Percentiles rank a stretch among this genome's conserved stretches.
Evolutionary conservation across 208 protist genomes (phyloP).

Genomic region (Tetramitus jugosus): DNA sequence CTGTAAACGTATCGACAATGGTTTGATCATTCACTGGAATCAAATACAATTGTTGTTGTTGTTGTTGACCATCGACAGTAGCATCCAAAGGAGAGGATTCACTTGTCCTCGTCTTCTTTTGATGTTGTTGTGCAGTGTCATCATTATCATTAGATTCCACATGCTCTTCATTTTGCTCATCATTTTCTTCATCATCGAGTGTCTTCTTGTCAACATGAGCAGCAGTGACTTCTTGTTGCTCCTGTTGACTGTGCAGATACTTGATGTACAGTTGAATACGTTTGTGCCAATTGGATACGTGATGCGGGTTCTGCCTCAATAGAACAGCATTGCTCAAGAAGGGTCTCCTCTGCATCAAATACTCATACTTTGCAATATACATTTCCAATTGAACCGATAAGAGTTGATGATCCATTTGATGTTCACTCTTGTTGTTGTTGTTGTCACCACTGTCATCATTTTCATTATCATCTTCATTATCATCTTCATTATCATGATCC

Average conservation of each 20-base stretch:
- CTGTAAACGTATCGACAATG: constrained; percentile 49
- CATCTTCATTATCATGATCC: too few species aligned
- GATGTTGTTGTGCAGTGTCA: background rate
- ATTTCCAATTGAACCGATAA: constrained; percentile 60
- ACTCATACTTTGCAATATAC: constrained; percentile 53
- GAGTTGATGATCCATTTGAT: background rate
- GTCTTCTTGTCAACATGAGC: too few species aligned
- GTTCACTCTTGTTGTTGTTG: constrained; percentile 24
- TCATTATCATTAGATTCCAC: background rate
- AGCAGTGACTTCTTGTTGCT: constrained; percentile 28
- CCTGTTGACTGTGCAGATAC: constrained; percentile 26
- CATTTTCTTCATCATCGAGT: background rate
- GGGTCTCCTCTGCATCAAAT: constrained; percentile 59
- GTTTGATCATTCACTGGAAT: too few species aligned
- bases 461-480: too few species aligned
- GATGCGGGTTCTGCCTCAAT: constrained; percentile 75
- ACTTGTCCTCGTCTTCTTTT: background rate
- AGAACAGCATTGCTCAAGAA: constrained; percentile 61
- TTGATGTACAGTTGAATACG: constrained; percentile 54
- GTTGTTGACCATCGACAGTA: too few species aligned
- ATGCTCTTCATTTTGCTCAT: background rate
- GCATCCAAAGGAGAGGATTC: too few species aligned
- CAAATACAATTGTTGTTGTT: constrained; percentile 7
- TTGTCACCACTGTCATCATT: constrained; percentile 40
- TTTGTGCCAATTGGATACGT: constrained; percentile 77